These are phyloP conservation scores for Malus sylvestris DNA, from an alignment of 306 rosid species.

Conservation along the genomic window DNA sequence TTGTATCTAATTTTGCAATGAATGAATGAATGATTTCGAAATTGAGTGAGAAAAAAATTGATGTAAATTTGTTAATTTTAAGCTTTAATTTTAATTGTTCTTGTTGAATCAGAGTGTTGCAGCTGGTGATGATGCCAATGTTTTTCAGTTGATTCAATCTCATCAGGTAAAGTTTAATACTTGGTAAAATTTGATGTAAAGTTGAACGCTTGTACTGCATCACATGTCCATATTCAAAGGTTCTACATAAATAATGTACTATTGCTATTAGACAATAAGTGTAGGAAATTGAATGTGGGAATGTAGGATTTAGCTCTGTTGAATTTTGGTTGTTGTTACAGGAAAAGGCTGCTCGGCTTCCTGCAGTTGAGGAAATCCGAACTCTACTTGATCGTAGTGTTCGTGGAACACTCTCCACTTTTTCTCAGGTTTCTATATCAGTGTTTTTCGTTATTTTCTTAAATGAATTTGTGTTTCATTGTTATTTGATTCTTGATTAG, in stretches of 20 bases:
- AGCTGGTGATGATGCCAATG: constrained; percentile 42
- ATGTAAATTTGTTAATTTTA: background rate
- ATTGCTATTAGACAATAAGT: background rate
- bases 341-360: constrained; percentile 83
- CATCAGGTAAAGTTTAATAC: constrained; percentile 55
- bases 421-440: constrained; percentile 52
- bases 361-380: constrained; percentile 69
- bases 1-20: background rate
- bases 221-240: background rate
- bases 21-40: background rate
- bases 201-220: background rate
- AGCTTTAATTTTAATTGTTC: constrained; percentile 5
- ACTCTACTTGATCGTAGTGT: constrained; percentile 57
- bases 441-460: background rate
- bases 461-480: background rate
- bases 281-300: background rate
- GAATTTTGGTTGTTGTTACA: constrained; percentile 18
- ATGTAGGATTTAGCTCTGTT: background rate
- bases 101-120: constrained; percentile 40
- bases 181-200: background rate
- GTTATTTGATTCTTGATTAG: background rate
- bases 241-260: background rate
- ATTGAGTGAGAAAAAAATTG: background rate
- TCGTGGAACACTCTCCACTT: constrained; percentile 80
- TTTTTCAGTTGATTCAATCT: constrained; percentile 61